Evolutionary conservation across 2,329 filamentous ascomycete genomes (phyloP), one percentile per base, ranked within the genome.

Genomic region (Chaetomiaceae sp.): DNA sequence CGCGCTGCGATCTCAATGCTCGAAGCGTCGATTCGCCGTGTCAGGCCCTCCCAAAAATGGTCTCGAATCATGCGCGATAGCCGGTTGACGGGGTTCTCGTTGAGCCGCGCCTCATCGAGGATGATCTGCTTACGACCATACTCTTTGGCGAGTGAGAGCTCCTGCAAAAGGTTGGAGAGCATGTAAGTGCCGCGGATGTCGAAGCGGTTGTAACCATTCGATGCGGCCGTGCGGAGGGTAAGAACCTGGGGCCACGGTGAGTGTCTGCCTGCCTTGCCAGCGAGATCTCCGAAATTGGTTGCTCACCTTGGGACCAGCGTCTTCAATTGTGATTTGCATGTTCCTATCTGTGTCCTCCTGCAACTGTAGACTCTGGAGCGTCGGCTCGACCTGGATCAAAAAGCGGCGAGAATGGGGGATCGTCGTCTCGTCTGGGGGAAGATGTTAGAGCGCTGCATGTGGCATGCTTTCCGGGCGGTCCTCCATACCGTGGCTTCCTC

Each of bases 291-390:
- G 21, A n/a, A 13, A 14, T 48, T 7, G 2, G 33, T 43, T 16
- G 40, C 66, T 58, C 69, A 87, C 88, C 79, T 97, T 99, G 45
- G 94, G 92, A 0, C 94, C 94, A 59, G 82, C 81, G 72, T 99
- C 94, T 66, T 97, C 94, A 63, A 97, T 95, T 27, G 94, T 99
- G 69, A 99, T 99, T 70, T 97, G 91, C 78, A 90, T 89, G 70
- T 99, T 96, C 52, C 82, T 78, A 71, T 99, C 91, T 27, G 91
- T 95, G 66, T 99, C 94, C 70, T 99, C 94, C 61, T 92, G 87
- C 33, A 83, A 82, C 57, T 90, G 78, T 40, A 99, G 77, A 54
- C 81, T 85, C 65, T 90, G 80, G 53, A 96, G 78, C 0, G 91
- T 96, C 20, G 82, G 76, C 44, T 95, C 87, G 64, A 97, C 91